Base-by-base conservation (phyloP, 257 asterid species). In the Nyctanthes arbortristis region DNA sequence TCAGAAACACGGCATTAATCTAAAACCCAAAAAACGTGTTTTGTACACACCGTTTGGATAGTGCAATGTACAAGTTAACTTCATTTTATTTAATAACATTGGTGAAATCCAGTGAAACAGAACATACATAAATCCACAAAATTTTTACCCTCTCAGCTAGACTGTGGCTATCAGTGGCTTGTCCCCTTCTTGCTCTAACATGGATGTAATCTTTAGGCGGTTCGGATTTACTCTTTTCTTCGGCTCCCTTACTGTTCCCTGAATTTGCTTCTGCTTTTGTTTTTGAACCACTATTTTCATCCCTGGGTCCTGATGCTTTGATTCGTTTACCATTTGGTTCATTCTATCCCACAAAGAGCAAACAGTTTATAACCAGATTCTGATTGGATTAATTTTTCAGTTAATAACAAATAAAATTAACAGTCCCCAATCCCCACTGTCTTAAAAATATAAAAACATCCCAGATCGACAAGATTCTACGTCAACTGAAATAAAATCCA, bases 161-260 rank as follows among this genome's bases (percentile, higher is more conserved):
- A 81, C 97, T 90, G 79, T 90, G 98, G 84, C 98, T 90, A 80
- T 92, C 98, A 11, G 97, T 92, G 28, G 98, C 98, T 81, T 92
- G 97, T 25, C 98, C 98, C 83, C 98, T 83, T 80, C 96, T 86
- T 18, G 96, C 98, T 78, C 98, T 82, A 71, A 92, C 96, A 75
- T 92, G 98, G 79, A 92, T 90, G 76, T 86, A 92, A 74, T 90
- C 98, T 73, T 90, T 92, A 64, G 96, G 90, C 16, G 95, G 95
- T 63, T 89, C 96, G 0, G 86, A 72, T 77, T 79, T 88, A 67
- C 73, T 79, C 65, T 76, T 77, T 73, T 72, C 88, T 63, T 79
- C 89, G 7, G 69, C 71, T n/a, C 76, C 82, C 78, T 86, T 35
- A 65, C 78, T 83, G 20, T 82, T 80, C 69, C 83, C 84, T 33